Base-by-base conservation (phyloP, 1,284 basidiomycete species). In the Ustilago sp. region DNA sequence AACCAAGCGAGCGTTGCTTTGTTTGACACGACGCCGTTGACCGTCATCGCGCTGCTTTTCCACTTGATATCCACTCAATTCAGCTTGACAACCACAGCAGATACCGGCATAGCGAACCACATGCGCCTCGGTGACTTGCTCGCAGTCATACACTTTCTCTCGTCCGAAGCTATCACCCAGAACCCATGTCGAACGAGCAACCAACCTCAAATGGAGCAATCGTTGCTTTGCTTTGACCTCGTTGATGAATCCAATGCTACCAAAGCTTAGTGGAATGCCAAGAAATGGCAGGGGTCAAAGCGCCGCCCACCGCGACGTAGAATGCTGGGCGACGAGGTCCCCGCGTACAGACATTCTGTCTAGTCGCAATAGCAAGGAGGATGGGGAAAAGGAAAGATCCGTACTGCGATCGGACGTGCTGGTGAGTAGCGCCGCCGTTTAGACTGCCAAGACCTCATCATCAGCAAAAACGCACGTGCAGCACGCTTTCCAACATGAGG, bases 1-100 rank as follows among this genome's bases (percentile, higher is more conserved):
- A 28, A 60, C 32, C 31, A 17, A 47, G 6, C 13, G 32, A 12
- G 23, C 31, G 8, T 51, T 17, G 28, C 45, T 5, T 34, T 48
- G 17, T 39, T 39, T 50, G 47, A 51, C 58, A 51, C 32, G 32
- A 32, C 54, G 50, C 36, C 59, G 39, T 45, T 45, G 41, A 23
- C 52, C 60, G 60, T 62, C 60, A 62, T 62, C 52, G 52, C 35
- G 23, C 60, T n/a, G 32, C 32, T 58, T 43, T 47, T 17, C 19
- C 35, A 35, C 23, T 15, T 41, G 13, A 41, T 15, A 52, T 34
- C 34, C n/a, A 32, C 50, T 15, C 13, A 41, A 2, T 17, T n/a
- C 39, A 41, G 13, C 39, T 41, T 41, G 39, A 41, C 13, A 41
- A 41, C 39, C 13, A 41, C 39, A 41, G 13, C 7, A 17, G 6